Evolutionary conservation across 805 yeast species (phyloP).

Genomic region (Yamadazyma olivae): DNA sequence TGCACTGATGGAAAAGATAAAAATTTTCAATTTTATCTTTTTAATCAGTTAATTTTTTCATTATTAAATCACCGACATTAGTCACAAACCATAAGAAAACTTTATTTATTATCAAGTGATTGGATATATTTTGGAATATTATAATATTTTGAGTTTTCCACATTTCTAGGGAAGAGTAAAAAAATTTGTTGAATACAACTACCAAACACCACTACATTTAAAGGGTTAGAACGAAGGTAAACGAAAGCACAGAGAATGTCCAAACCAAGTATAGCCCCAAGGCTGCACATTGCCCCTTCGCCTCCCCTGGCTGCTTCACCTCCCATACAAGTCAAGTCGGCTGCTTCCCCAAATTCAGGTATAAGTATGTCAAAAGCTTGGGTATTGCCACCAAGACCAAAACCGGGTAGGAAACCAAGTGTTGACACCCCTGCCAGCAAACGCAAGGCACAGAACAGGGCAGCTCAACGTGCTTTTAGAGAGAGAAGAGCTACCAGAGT

Average conservation of each 20-base stretch:
- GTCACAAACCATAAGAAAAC: too few species aligned
- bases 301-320: conserved; percentile 8
- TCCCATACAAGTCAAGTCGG: conserved; percentile 7
- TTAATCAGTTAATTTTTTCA: conserved; percentile 8
- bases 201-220: too few species aligned
- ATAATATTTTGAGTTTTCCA: neutral
- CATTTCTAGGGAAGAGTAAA: neutral
- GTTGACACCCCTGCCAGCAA: conserved; percentile 80
- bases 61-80: too few species aligned
- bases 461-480: conserved; percentile 91
- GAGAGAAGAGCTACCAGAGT: conserved; percentile 83
- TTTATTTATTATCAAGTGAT: conserved; percentile 1
- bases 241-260: too few species aligned
- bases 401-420: conserved; percentile 60
- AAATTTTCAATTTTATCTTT: conserved; percentile 16
- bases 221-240: too few species aligned
- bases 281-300: conserved; percentile 11
- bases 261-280: conserved; percentile 14
- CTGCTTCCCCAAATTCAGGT: neutral
- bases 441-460: conserved; percentile 87
- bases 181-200: too few species aligned
- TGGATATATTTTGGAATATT: conserved; percentile 1
- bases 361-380: conserved; percentile 59
- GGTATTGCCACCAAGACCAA: conserved; percentile 57
- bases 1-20: conserved; percentile 30